phyloP scores from a whole-genome alignment of 2,329 filamentous ascomycete species.

The Celoporthe dispersa region DNA sequence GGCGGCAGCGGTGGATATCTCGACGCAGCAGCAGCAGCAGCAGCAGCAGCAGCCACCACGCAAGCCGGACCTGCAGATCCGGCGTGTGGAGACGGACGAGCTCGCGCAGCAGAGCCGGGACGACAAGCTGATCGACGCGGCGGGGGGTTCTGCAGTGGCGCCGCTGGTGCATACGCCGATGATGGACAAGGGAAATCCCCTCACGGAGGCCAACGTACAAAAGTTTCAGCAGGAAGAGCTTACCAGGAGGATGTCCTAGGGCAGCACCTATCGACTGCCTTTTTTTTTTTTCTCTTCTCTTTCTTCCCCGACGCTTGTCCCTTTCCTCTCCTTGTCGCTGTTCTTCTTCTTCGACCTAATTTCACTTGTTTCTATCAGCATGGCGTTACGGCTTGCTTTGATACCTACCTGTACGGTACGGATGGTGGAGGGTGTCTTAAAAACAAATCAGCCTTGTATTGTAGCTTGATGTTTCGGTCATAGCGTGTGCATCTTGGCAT shows the following conservation, averaged over 20 bases:
- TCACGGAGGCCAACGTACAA: conserved; percentile 36
- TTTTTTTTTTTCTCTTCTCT: not conserved
- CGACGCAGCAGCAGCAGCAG: not conserved
- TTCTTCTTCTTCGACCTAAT: not conserved
- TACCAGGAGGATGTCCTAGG: conserved; percentile 16
- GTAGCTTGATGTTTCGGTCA: not conserved
- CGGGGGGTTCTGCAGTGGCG: conserved; percentile 13
- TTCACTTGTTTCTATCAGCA: conserved; percentile 11
- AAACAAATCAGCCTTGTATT: not conserved
- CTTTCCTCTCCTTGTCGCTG: not conserved
- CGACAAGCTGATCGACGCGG: conserved; percentile 37
- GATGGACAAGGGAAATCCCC: conserved; percentile 29
- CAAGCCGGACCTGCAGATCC: conserved; percentile 15
- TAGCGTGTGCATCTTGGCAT: conserved; percentile 8
- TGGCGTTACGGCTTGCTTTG: conserved; percentile 20
- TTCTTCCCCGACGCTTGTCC: not conserved
- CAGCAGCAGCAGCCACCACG: conserved; percentile 8
- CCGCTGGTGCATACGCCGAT: conserved; percentile 29
- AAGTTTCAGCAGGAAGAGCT: conserved; percentile 32
- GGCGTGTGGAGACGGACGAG: conserved; percentile 33
- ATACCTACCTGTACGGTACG: not conserved
- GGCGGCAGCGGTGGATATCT: not conserved
- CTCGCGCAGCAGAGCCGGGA: conserved; percentile 33
- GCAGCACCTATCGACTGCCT: not conserved
- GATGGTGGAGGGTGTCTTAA: not conserved